Evolutionary conservation across 2,329 filamentous ascomycete genomes (phyloP), one percentile per base, ranked within the genome.

Genomic region (Aspergillus carbonarius): DNA sequence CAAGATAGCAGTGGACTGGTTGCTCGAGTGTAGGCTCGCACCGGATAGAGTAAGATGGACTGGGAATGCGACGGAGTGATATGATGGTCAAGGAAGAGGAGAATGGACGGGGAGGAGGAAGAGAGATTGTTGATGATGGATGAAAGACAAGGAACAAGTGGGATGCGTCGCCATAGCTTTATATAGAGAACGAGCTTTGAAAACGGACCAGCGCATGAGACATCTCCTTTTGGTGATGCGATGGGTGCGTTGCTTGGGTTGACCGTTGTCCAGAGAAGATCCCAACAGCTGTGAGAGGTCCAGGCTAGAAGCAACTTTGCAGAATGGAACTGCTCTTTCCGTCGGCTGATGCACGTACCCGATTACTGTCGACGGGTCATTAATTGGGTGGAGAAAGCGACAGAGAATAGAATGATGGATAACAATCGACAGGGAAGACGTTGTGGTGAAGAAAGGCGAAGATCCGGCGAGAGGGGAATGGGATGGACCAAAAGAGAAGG

Each of bases 101-200:
- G 17, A 17, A 40, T 48, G 25, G 7, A 30, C 37, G 20, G 25
- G 35, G 17, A 52, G 34, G 42, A 5, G 35, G n/a, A 35, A 48
- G 18, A 32, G 20, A 49, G 20, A 35, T 32, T 54, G 56, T 32
- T 55, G 56, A 13, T 54, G 52, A 53, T 62, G 60, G 59, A 52
- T 50, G 54, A 51, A 47, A 37, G 18, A 52, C 17, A 40, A 53
- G 42, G 50, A 23, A 30, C 23, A 20, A 25, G 42, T 42, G 46
- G 44, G 55, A 55, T 48, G 54, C 59, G 58, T 50, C 56, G 59
- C 63, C 62, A 65, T 66, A 61, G 59, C 52, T 58, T 42, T 66
- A 63, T 67, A 67, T 64, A 67, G 64, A 64, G 62, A 49, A 40
- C 25, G n/a, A 60, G 47, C 55, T 61, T 65, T 59, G 46, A 48